A percentile compares a stretch with the other conserved stretches of the same genome.
Conservation (phyloP, 805 yeast genomes). For the Isabelozyma heimii region DNA sequence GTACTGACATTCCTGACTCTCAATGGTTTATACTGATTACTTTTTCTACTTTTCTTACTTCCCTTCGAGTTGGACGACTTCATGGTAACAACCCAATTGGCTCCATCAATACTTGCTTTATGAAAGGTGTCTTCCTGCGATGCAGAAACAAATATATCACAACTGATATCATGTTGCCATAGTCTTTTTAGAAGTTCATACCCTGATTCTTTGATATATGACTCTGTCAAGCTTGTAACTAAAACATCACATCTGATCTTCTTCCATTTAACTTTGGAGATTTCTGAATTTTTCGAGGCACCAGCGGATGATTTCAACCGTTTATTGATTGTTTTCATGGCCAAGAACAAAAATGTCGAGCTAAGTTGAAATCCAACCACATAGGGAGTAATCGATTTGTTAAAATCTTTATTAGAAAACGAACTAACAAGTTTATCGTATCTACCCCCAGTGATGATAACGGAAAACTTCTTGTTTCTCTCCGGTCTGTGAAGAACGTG, state of each 20-base stretch:
- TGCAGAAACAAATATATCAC: slow-evolving; percentile 51
- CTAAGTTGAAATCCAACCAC: slow-evolving; percentile 90
- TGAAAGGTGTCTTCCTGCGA: slow-evolving; percentile 61
- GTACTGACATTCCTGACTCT: slow-evolving; percentile 63
- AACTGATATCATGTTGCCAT: slow-evolving; percentile 78
- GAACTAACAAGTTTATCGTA: slow-evolving; percentile 73
- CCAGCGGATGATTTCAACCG: slow-evolving; percentile 5
- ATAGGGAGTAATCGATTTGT: slow-evolving; percentile 22
- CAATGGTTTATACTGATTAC: slow-evolving; percentile 65
- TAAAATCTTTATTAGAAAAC: slow-evolving; percentile 50
- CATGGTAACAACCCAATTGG: slow-evolving; percentile 72
- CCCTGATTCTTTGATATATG: slow-evolving; percentile 57
- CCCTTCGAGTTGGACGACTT: slow-evolving; percentile 59
- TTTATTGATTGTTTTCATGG: slow-evolving; percentile 28
- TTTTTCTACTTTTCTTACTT: slow-evolving; percentile 25
- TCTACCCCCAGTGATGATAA: slow-evolving; percentile 90
- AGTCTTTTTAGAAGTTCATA: slow-evolving; percentile 58
- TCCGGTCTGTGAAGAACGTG: slow-evolving; percentile 73
- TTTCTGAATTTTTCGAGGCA: slow-evolving; percentile 13
- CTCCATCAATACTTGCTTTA: slow-evolving; percentile 66
- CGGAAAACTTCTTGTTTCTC: slow-evolving; percentile 39
- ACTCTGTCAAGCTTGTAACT: slow-evolving; percentile 63
- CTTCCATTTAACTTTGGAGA: slow-evolving; percentile 20
- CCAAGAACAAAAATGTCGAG: slow-evolving; percentile 35
- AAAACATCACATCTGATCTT: slow-evolving; percentile 73